These are phyloP conservation scores for Oenanthe javanica DNA, from an alignment of 140 eudicot genomes.

Conservation along the genomic window DNA sequence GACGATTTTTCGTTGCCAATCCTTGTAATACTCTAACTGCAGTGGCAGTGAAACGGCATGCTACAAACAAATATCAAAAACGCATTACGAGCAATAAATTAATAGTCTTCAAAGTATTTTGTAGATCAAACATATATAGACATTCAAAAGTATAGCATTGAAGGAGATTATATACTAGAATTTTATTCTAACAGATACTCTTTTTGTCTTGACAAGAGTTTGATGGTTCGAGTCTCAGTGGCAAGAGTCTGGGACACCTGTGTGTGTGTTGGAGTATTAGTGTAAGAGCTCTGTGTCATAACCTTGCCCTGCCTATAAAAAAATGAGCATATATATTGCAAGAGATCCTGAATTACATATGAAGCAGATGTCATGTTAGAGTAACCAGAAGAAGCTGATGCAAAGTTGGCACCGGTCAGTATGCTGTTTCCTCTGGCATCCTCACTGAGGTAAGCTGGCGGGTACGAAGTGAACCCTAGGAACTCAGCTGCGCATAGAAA, in stretches of 20 bases:
- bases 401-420: slow-evolving; percentile 66
- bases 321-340: not conserved
- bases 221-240: not conserved
- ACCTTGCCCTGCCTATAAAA: no score
- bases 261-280: no score
- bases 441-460: slow-evolving; percentile 58
- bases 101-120: not conserved
- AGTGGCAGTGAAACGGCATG: slow-evolving; percentile 46
- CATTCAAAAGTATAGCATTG: not conserved
- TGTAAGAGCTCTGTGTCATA: no score
- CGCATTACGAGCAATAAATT: not conserved
- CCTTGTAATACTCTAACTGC: slow-evolving; percentile 49
- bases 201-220: not conserved
- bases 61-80: slow-evolving; percentile 26
- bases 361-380: slow-evolving; percentile 42
- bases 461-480: slow-evolving; percentile 60
- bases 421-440: slow-evolving; percentile 38
- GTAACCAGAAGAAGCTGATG: slow-evolving; percentile 76
- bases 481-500: slow-evolving; percentile 44
- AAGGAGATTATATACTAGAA: not conserved
- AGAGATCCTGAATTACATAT: slow-evolving; percentile 28
- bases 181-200: not conserved
- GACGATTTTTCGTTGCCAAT: slow-evolving; percentile 60
- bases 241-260: no score
- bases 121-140: not conserved